These are phyloP conservation scores for Polytrichum commune DNA, from an alignment of 225 moss, liverwort and hornwort species.

Conservation along the genomic window DNA sequence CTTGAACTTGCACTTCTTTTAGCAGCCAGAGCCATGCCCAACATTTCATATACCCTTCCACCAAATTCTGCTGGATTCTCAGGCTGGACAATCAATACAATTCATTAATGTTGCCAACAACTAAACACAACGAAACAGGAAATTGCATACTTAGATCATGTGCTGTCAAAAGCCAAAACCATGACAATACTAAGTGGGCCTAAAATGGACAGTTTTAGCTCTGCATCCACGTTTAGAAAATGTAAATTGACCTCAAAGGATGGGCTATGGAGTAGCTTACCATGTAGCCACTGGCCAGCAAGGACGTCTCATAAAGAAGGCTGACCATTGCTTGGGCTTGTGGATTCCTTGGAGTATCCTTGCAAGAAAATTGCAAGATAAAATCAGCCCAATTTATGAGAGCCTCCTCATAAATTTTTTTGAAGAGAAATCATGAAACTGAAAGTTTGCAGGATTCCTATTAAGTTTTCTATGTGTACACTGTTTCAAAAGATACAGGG, in stretches of 20 bases:
- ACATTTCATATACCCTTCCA: conserved; percentile 81
- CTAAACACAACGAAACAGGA: too few relatives aligned
- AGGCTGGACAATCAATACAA: conserved; percentile 47
- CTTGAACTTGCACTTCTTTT: conserved; percentile 19
- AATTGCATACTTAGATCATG: too few relatives aligned
- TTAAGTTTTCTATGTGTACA: not conserved
- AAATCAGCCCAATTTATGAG: too few relatives aligned
- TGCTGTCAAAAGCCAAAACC: too few relatives aligned
- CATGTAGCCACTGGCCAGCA: conserved; percentile 84
- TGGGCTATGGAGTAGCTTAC: conserved; percentile 26
- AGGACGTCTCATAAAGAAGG: conserved; percentile 81
- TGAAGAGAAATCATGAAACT: not conserved
- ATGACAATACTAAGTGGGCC: too few relatives aligned
- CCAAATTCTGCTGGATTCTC: conserved; percentile 98
- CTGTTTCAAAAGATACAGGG: too few relatives aligned
- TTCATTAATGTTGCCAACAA: too few relatives aligned
- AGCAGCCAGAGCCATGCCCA: conserved; percentile 71
- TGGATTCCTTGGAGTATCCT: conserved; percentile 73
- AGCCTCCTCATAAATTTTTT: too few relatives aligned
- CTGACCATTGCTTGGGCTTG: conserved; percentile 70
- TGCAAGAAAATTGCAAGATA: conserved; percentile 62
- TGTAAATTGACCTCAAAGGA: too few relatives aligned
- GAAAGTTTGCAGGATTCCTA: not conserved
- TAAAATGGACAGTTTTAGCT: too few relatives aligned
- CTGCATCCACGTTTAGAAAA: too few relatives aligned